phyloP scores from a whole-genome alignment of 768 basidiomycete species.

The Mycena polygramma region DNA sequence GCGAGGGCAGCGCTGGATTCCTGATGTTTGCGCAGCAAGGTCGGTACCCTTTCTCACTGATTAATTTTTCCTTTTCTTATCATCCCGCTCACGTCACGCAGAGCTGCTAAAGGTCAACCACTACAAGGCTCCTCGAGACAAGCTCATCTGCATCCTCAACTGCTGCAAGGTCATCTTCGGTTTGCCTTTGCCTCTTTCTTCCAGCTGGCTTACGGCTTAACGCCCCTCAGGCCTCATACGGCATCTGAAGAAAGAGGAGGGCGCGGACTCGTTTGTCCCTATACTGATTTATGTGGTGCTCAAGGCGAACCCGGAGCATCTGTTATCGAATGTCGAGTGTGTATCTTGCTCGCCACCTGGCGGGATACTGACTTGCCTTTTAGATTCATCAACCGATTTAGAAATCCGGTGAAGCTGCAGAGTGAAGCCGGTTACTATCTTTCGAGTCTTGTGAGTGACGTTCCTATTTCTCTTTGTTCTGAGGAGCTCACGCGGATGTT shows the following conservation, averaged over 20 bases:
- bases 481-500: neutral
- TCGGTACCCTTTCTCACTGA: slow-evolving; percentile 44
- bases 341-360: slow-evolving; percentile 42
- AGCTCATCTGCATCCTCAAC: slow-evolving; percentile 96
- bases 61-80: too few species aligned
- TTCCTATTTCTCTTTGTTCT: neutral
- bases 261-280: slow-evolving; percentile 95
- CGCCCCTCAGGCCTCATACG: slow-evolving; percentile 80
- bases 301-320: slow-evolving; percentile 92
- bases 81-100: slow-evolving; percentile 44
- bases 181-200: slow-evolving; percentile 52
- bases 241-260: slow-evolving; percentile 86
- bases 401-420: slow-evolving; percentile 89
- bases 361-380: neutral
- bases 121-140: slow-evolving; percentile 98
- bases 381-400: slow-evolving; percentile 96
- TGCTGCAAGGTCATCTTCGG: slow-evolving; percentile 99
- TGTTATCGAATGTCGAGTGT: slow-evolving; percentile 96
- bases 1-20: slow-evolving; percentile 83
- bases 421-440: slow-evolving; percentile 98
- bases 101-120: slow-evolving; percentile 97
- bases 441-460: slow-evolving; percentile 83
- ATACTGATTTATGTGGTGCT: slow-evolving; percentile 95
- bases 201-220: slow-evolving; percentile 19
- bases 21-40: slow-evolving; percentile 92